Base-by-base conservation (phyloP, 345 rosid genomes). In the Populus alba region DNA sequence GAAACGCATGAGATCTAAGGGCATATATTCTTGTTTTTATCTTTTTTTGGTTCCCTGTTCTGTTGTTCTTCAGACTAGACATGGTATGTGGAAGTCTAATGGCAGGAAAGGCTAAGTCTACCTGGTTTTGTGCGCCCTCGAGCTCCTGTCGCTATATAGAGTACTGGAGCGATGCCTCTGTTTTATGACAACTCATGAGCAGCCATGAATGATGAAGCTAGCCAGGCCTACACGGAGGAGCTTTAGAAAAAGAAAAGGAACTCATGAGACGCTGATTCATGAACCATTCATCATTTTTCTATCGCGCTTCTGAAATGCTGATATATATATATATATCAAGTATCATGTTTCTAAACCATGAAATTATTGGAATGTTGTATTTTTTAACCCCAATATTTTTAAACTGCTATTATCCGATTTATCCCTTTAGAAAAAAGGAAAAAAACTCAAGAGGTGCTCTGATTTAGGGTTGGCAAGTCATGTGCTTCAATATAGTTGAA, bases 401-500 rank as follows among this genome's bases (percentile, higher is more conserved):
- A 33, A 33, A 33, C 37, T 4, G 37, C 37, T 33, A 33, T 33
- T 33, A 0, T 33, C 37, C 37, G 37, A 33, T 33, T 33, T 33
- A 33, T 33, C 37, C 37, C 37, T 33, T 33, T 33, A 4, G 5
- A 33, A 33, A 31, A 33, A 33, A 0, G 0, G 4, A 2, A 31
- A 31, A 33, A 33, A 33, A 33, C 37, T 33, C 37, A 33, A 33
- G 37, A 33, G 37, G 37, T 0, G 37, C 37, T 33, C 37, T 33
- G 37, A 33, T 33, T 33, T 33, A 33, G 37, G 35, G 37, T 33
- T 66, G 17, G 76, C 80, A 79, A 72, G 59, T 72, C 71, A 47
- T 4, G 74, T 66, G 80, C 18, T 31, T 16, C 15, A 10, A 59
- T 59, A 55, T 59, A 55, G 65, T 59, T 23, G 63, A 59, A 59